phyloP scores from a whole-genome alignment of 2,329 filamentous ascomycete genomes.

The Penicillium concentricum region DNA sequence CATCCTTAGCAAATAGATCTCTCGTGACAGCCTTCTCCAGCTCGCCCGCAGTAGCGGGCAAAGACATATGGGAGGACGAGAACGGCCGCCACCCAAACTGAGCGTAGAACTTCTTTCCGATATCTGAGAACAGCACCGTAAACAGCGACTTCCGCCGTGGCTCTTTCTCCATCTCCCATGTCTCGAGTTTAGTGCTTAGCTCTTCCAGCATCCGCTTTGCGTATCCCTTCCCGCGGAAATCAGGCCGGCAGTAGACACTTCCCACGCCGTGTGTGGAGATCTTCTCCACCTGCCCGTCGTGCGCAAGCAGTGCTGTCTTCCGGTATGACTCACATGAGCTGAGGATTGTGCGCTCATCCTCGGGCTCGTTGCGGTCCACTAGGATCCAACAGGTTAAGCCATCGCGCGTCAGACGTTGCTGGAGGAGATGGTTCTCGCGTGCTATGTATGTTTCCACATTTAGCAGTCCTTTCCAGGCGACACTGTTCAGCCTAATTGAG shows the following conservation, averaged over 20 bases:
- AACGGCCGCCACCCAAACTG: slow-evolving; percentile 74
- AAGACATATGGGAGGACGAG: slow-evolving; percentile 68
- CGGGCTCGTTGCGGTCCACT: slow-evolving; percentile 46
- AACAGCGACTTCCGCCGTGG: slow-evolving; percentile 54
- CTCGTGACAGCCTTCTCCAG: slow-evolving; percentile 22
- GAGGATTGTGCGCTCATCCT: slow-evolving; percentile 48
- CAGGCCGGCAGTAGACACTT: slow-evolving; percentile 72
- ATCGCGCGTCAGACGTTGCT: slow-evolving; percentile 53
- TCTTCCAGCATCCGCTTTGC: slow-evolving; percentile 72
- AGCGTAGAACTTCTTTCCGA: slow-evolving; percentile 80
- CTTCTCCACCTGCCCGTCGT: slow-evolving; percentile 57
- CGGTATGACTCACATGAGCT: slow-evolving; percentile 58
- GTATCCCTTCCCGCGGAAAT: slow-evolving; percentile 71
- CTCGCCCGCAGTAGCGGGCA: slow-evolving; percentile 48
- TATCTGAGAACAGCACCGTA: slow-evolving; percentile 82
- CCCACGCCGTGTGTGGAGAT: slow-evolving; percentile 68
- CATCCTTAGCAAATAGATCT: slow-evolving; percentile 34
- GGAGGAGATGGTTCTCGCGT: slow-evolving; percentile 55
- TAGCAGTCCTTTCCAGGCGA: slow-evolving; percentile 59
- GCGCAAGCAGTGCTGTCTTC: slow-evolving; percentile 43
- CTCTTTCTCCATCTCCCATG: slow-evolving; percentile 51
- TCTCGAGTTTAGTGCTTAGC: slow-evolving; percentile 56
- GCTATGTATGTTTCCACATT: slow-evolving; percentile 56
- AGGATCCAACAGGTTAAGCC: slow-evolving; percentile 62
- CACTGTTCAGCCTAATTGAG: slow-evolving; percentile 55